phyloP scores from a whole-genome alignment of 202 grass and related monocot species.

The Carex sylvatica region DNA sequence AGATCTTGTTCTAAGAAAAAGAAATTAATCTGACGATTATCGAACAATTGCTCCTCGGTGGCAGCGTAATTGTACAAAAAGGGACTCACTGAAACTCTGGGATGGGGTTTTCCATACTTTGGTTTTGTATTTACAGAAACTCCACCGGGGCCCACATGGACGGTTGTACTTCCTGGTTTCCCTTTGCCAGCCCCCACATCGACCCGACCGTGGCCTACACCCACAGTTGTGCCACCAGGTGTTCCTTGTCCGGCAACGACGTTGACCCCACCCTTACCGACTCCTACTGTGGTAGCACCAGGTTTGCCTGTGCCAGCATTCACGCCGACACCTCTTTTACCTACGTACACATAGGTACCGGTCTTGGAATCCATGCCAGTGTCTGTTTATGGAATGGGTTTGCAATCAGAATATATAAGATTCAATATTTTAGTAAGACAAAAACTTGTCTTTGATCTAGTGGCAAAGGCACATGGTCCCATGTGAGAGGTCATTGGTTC shows the following conservation, averaged over 20 bases:
- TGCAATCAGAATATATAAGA: not conserved
- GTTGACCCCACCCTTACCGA: constrained; percentile 44
- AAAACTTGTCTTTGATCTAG: not conserved
- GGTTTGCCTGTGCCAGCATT: constrained; percentile 45
- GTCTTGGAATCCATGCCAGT: constrained; percentile 20
- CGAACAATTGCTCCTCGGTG: constrained; percentile 56
- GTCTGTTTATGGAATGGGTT: not conserved
- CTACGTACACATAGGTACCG: constrained; percentile 52
- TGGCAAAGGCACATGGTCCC: too few species aligned
- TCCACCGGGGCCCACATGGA: constrained; percentile 24
- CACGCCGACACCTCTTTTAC: constrained; percentile 48
- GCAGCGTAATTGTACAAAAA: constrained; percentile 46
- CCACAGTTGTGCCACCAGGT: constrained; percentile 41
- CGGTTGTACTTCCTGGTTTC: constrained; percentile 7
- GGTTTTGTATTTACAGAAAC: constrained; percentile 51
- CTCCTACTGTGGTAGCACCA: constrained; percentile 44
- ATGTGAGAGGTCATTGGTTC: too few species aligned
- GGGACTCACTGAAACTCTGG: not conserved
- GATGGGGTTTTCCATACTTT: constrained; percentile 11
- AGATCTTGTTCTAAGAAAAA: constrained; percentile 80
- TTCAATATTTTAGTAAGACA: not conserved
- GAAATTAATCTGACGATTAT: constrained; percentile 54
- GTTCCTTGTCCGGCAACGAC: constrained; percentile 39
- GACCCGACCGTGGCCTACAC: constrained; percentile 55
- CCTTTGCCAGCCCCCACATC: constrained; percentile 16